Conservation (phyloP, 1,284 basidiomycete species). For the Omphalotus olearius region DNA sequence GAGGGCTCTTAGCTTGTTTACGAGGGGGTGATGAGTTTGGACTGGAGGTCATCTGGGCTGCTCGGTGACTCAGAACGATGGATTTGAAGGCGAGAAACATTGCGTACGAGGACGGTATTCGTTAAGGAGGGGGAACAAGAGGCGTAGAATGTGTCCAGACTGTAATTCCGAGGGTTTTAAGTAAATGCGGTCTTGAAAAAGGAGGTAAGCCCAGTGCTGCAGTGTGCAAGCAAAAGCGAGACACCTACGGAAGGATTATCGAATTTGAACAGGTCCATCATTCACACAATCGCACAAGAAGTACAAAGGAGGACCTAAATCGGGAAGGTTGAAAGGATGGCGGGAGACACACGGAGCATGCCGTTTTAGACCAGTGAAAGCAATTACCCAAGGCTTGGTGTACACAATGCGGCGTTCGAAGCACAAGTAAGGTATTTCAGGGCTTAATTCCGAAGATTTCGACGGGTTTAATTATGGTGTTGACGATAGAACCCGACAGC, state of each 20-base stretch:
- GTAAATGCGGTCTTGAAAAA: background rate
- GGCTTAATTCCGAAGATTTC: constrained; percentile 4
- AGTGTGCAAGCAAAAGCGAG: constrained; percentile 1
- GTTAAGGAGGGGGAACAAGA: constrained; percentile 1
- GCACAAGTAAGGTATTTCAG: constrained; percentile 9
- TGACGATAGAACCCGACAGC: constrained; percentile 2
- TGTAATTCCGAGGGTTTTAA: background rate
- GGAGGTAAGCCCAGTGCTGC: background rate
- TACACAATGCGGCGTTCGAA: constrained; percentile 11
- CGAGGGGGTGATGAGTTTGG: constrained; percentile 15
- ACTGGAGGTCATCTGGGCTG: background rate
- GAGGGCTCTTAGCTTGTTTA: constrained; percentile 29
- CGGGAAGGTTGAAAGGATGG: constrained; percentile 18
- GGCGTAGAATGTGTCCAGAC: background rate
- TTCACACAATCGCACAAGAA: constrained; percentile 13
- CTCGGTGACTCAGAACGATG: background rate
- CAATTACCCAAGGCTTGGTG: constrained; percentile 7
- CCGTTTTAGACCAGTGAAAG: constrained; percentile 8
- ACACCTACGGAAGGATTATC: constrained; percentile 4
- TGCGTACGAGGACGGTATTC: background rate
- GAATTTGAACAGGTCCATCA: constrained; percentile 10
- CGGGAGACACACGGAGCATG: constrained; percentile 6
- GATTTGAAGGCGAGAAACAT: background rate
- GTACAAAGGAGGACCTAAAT: constrained; percentile 17
- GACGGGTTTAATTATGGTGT: constrained; percentile 4